These are phyloP conservation scores for Neonectria magnoliae DNA, from an alignment of 2,329 filamentous ascomycete genomes.

Conservation along the genomic window DNA sequence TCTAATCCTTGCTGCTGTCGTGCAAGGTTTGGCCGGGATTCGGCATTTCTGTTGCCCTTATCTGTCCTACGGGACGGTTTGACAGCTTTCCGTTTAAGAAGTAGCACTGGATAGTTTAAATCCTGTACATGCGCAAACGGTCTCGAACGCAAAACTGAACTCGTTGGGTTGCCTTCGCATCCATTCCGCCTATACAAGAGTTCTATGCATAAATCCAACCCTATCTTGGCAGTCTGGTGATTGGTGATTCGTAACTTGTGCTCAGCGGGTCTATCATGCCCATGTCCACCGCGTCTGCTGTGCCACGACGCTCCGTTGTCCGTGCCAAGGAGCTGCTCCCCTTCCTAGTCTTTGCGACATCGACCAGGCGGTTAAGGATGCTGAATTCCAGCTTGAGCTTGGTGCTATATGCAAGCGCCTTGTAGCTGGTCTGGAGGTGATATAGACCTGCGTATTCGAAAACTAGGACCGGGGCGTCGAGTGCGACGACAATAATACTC, in stretches of 20 bases:
- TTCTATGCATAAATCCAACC: not conserved
- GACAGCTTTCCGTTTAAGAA: too few species aligned
- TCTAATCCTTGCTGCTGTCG: not conserved
- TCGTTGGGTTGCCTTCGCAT: not conserved
- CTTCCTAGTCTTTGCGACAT: slow-evolving; percentile 27
- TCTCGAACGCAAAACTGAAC: not conserved
- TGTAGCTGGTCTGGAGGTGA: slow-evolving; percentile 38
- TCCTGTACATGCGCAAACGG: not conserved
- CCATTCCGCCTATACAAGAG: not conserved
- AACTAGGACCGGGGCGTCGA: slow-evolving; percentile 46
- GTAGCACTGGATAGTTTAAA: too few species aligned
- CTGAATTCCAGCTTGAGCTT: slow-evolving; percentile 52
- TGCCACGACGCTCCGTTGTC: not conserved
- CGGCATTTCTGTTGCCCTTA: too few species aligned
- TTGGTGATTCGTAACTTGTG: not conserved
- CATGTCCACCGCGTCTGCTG: not conserved
- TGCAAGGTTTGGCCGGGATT: not conserved
- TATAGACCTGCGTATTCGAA: slow-evolving; percentile 53
- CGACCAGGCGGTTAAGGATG: slow-evolving; percentile 48
- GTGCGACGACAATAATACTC: slow-evolving; percentile 52
- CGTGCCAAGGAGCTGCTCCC: not conserved
- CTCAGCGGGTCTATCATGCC: not conserved
- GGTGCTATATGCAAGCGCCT: slow-evolving; percentile 45
- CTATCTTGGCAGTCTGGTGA: not conserved
- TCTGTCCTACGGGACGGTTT: too few species aligned